Base-by-base conservation (phyloP, 148 eudicot genomes). In the Pharnaceum exiguum region DNA sequence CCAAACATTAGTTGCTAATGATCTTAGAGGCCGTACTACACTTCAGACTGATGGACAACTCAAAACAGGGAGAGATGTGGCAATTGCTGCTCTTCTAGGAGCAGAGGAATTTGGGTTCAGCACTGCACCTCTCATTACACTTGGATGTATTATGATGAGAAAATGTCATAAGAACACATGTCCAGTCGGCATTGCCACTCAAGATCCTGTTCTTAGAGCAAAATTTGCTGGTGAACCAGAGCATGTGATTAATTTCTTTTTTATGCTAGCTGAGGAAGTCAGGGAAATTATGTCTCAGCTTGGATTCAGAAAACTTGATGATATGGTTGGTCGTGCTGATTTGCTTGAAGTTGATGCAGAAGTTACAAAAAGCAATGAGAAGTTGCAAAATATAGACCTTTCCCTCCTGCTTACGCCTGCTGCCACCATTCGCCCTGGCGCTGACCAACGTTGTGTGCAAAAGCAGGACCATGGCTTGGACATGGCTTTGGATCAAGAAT, bases 41-140 rank as follows among this genome's bases (percentile, higher is more conserved):
- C 83, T 94, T 44, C 99, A 94, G 55, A 94, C 99, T 0, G 99
- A 94, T 42, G 99, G 99, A 10, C 99, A 94, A 59, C 71, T 94
- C 26, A 94, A 94, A 80, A 94, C 99, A 7, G 99, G 99, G 55
- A 75, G 95, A 68, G 99, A 94, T 70, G 99, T 94, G 45, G 99
- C 96, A 10, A 80, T 94, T 57, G 99, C 99, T 18, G 87, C 96
- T 15, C 99, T 94, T 73, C 95, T 94, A 31, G 99, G 99, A 48
- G 99, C 99, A 11, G 99, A 94, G 70, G 99, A 94, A 68, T 94
- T 80, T 64, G 99, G 99, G 73, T 94, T 94, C 79, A 89, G 96
- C 59, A 94, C 99, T 2, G 99, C 99, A 35, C 99, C 99, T 23
- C 87, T 94, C 19, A 94, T 94, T 37, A 94, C 99, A 31, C 82